These are phyloP conservation scores for Sanghuangporus sanghuang DNA, from an alignment of 1,284 basidiomycete genomes.

Conservation along the genomic window DNA sequence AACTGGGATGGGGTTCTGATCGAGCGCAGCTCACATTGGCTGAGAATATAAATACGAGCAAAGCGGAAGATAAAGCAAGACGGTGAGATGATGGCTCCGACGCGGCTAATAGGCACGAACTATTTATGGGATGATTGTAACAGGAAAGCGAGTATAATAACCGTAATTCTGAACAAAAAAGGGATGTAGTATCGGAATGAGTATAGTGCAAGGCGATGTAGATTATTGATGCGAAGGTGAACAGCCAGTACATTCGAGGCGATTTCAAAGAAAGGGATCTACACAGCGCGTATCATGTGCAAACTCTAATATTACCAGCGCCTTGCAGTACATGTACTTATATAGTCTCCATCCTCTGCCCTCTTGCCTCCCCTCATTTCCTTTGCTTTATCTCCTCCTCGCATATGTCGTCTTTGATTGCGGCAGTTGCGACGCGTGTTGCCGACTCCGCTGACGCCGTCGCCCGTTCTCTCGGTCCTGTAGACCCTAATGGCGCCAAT, in stretches of 20 bases:
- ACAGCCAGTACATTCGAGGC: too few species aligned
- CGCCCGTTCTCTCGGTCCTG: slow-evolving; percentile 11
- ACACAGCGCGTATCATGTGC: background rate
- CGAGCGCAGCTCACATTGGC: too few species aligned
- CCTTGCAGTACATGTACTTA: background rate
- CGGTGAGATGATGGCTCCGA: background rate
- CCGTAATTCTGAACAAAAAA: too few species aligned
- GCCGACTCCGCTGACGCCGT: slow-evolving; percentile 10
- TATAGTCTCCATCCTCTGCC: background rate
- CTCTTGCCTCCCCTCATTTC: background rate
- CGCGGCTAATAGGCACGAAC: too few species aligned
- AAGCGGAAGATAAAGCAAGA: background rate
- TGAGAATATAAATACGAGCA: background rate
- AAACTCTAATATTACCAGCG: background rate
- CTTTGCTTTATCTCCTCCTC: background rate
- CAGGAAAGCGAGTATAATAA: too few species aligned
- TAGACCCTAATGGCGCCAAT: slow-evolving; percentile 7
- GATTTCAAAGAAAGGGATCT: too few species aligned
- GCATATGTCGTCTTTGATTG: slow-evolving; percentile 3
- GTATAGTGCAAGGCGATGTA: background rate
- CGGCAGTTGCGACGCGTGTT: slow-evolving; percentile 2
- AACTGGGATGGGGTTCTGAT: too few species aligned
- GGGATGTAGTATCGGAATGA: background rate
- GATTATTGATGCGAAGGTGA: too few species aligned
- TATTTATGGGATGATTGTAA: too few species aligned